Evolutionary conservation across 1,139 yeast genomes (phyloP).

Genomic region (Suhomyces panamericanus): DNA sequence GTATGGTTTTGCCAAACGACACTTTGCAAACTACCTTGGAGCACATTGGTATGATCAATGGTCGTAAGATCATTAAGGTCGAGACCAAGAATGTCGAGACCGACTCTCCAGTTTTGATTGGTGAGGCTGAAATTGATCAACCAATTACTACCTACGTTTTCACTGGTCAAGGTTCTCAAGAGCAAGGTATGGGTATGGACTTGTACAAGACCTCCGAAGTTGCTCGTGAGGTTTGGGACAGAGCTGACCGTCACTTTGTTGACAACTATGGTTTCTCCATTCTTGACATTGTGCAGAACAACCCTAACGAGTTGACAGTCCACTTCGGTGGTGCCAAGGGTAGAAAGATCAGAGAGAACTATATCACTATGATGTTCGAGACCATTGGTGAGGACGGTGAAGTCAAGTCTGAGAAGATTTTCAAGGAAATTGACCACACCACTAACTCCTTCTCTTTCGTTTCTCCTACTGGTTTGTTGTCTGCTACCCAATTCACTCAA

Average conservation of each 20-base stretch:
- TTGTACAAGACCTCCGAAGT: constrained; percentile 86
- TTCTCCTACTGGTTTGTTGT: constrained; percentile 91
- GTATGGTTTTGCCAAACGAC: constrained; percentile 97
- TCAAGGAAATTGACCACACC: constrained; percentile 81
- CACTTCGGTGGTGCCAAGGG: constrained; percentile 99
- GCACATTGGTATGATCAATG: constrained; percentile 98
- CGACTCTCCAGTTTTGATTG: constrained; percentile 72
- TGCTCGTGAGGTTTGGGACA: constrained; percentile 96
- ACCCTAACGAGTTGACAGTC: constrained; percentile 92
- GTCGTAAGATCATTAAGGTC: constrained; percentile 94
- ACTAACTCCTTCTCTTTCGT: constrained; percentile 86
- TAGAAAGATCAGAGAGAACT: constrained; percentile 90
- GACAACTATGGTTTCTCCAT: constrained; percentile 96
- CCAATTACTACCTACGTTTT: constrained; percentile 95
- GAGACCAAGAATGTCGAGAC: constrained; percentile 84
- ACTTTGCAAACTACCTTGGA: constrained; percentile 83
- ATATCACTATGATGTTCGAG: constrained; percentile 96
- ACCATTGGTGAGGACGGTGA: constrained; percentile 84
- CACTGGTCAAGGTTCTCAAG: constrained; percentile 99
- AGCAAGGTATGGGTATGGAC: constrained; percentile 99
- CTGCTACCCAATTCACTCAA: constrained; percentile 98
- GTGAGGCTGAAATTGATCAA: constrained; percentile 98
- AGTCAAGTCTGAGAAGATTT: constrained; percentile 87
- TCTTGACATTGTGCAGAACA: constrained; percentile 89
- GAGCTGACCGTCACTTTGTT: constrained; percentile 92